Conservation (phyloP, 169 alveolate genomes). For the Theileria annulata region DNA sequence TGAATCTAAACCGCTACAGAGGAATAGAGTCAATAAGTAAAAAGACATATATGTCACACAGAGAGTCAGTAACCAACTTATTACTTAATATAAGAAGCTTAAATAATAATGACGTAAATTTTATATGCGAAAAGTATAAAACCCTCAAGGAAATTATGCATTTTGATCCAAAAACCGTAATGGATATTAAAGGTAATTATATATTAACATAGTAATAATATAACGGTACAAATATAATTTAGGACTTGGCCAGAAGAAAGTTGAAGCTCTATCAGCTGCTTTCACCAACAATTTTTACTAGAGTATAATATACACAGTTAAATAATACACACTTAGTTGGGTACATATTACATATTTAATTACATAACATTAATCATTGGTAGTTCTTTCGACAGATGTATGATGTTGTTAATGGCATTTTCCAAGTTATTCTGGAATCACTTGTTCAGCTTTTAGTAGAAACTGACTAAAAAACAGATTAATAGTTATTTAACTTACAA, state of each 20-base stretch:
- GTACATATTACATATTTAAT: background rate
- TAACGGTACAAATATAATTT: background rate
- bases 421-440: too few relatives aligned
- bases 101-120: conserved; percentile 38
- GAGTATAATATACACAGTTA: background rate
- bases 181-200: conserved; percentile 32
- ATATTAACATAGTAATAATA: background rate
- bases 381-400: background rate
- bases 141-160: conserved; percentile 44
- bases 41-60: conserved; percentile 21
- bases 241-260: conserved; percentile 64
- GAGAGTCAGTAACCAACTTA: conserved; percentile 25
- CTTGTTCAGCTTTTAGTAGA: background rate
- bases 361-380: background rate
- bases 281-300: conserved; percentile 44
- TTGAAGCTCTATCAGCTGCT: conserved; percentile 37
- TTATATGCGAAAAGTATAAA: conserved; percentile 7
- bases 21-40: conserved; percentile 45
- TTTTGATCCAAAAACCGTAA: conserved; percentile 1
- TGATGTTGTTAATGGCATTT: too few relatives aligned
- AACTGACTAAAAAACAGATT: conserved; percentile 25
- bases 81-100: conserved; percentile 23
- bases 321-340: background rate
- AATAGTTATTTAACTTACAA: conserved; percentile 39
- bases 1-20: conserved; percentile 35